These are phyloP conservation scores for Alternaria arbusti DNA, from an alignment of 2,329 filamentous ascomycete genomes.

Conservation along the genomic window DNA sequence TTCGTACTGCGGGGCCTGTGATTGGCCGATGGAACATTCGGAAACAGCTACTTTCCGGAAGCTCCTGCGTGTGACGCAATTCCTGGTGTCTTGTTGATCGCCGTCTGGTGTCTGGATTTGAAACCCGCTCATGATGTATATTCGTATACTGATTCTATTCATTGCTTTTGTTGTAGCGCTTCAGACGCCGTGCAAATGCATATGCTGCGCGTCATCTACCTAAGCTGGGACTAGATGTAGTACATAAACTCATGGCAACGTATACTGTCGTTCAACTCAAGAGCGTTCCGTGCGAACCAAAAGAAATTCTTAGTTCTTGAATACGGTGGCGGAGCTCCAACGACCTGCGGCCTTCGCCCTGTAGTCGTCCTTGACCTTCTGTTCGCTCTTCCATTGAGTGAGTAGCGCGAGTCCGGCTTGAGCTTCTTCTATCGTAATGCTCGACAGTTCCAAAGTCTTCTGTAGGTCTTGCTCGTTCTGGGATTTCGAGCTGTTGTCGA, in stretches of 20 bases:
- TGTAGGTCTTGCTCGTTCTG: slow-evolving; percentile 68
- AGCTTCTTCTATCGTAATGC: slow-evolving; percentile 63
- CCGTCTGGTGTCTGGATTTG: neutral
- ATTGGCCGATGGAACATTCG: slow-evolving; percentile 13
- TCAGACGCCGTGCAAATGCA: slow-evolving; percentile 8
- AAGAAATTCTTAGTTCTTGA: slow-evolving; percentile 23
- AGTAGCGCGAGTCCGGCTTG: slow-evolving; percentile 60
- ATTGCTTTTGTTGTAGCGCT: slow-evolving; percentile 8
- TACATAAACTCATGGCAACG: slow-evolving; percentile 1
- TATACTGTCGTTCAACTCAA: neutral
- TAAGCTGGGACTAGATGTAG: slow-evolving; percentile 3
- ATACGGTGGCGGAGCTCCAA: slow-evolving; percentile 50
- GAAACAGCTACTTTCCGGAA: neutral
- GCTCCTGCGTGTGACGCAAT: neutral
- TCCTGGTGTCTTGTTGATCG: neutral
- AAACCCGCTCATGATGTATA: neutral
- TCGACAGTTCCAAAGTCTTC: slow-evolving; percentile 61
- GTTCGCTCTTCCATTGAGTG: slow-evolving; percentile 58
- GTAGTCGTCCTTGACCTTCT: slow-evolving; percentile 59
- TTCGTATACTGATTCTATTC: slow-evolving; percentile 2
- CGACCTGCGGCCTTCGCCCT: slow-evolving; percentile 45
- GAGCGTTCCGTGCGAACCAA: neutral
- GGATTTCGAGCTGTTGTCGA: slow-evolving; percentile 63
- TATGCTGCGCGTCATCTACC: slow-evolving; percentile 3
- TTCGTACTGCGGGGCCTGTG: slow-evolving; percentile 22